Conservation (phyloP, 768 basidiomycete species). For the Antrodiella citrinella region DNA sequence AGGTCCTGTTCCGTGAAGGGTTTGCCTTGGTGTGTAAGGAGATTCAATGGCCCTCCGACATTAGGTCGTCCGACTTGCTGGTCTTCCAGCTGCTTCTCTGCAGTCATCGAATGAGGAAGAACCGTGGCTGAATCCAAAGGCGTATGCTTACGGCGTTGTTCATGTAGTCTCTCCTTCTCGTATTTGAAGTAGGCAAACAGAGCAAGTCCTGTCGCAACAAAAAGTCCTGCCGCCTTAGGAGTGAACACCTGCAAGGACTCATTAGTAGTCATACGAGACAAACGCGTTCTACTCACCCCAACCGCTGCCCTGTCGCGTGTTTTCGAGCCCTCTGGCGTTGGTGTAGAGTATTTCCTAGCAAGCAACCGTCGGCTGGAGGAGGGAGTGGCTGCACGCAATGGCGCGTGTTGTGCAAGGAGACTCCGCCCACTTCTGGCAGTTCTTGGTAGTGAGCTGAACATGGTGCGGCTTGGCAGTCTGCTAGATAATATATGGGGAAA, state of each 20-base stretch:
- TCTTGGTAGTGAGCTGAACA: too few species aligned
- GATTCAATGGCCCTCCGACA: constrained; percentile 85
- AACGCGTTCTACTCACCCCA: neutral
- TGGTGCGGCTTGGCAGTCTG: too few species aligned
- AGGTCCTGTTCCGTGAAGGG: constrained; percentile 80
- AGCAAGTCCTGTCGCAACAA: constrained; percentile 74
- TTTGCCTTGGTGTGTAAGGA: constrained; percentile 55
- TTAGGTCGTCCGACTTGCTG: constrained; percentile 77
- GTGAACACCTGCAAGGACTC: constrained; percentile 70
- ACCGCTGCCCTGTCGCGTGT: neutral
- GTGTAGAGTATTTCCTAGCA: too few species aligned
- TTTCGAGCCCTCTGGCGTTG: too few species aligned
- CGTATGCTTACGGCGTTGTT: constrained; percentile 56
- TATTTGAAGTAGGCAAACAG: constrained; percentile 83
- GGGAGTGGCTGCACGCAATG: too few species aligned
- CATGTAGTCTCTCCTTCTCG: constrained; percentile 74
- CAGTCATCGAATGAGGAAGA: neutral
- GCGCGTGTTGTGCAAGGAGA: too few species aligned
- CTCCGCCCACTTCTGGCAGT: too few species aligned
- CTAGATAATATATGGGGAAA: too few species aligned
- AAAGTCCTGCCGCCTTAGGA: constrained; percentile 73
- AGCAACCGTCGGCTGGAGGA: too few species aligned
- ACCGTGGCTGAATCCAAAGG: neutral
- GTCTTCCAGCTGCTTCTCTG: constrained; percentile 68
- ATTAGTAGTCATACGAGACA: too few species aligned